Evolutionary conservation across 805 yeast genomes (phyloP).

Genomic region (Clavispora vitiphila): DNA sequence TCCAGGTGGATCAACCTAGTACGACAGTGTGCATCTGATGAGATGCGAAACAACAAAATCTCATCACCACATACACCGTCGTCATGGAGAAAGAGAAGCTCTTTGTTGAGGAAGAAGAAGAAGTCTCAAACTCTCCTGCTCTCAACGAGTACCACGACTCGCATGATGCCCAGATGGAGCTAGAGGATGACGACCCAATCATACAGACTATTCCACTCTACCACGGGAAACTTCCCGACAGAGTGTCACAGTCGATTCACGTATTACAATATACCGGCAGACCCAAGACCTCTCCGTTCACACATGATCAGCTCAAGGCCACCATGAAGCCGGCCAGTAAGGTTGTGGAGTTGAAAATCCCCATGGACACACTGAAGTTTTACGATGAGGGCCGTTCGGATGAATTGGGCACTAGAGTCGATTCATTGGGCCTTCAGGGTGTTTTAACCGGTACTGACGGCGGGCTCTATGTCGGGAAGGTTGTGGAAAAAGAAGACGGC

Average conservation of each 20-base stretch:
- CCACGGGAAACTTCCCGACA: constrained; percentile 21
- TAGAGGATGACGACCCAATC: constrained; percentile 31
- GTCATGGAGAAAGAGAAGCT: constrained; percentile 10
- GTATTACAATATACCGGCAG: constrained; percentile 44
- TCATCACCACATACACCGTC: background rate
- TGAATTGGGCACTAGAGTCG: constrained; percentile 57
- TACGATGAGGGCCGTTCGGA: constrained; percentile 61
- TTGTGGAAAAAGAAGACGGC: constrained; percentile 17
- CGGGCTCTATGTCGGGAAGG: constrained; percentile 32
- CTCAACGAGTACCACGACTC: constrained; percentile 2
- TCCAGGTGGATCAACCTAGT: background rate
- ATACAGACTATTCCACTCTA: constrained; percentile 35
- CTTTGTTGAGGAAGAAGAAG: constrained; percentile 16
- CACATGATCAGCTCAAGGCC: constrained; percentile 32
- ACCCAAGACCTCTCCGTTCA: constrained; percentile 37
- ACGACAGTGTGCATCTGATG: background rate
- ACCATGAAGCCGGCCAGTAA: constrained; percentile 59
- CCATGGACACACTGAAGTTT: constrained; percentile 62
- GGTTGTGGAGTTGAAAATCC: constrained; percentile 69
- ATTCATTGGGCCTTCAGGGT: constrained; percentile 64
- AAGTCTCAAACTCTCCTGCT: constrained; percentile 5
- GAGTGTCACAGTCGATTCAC: constrained; percentile 27
- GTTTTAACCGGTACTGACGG: constrained; percentile 55
- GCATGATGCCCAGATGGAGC: background rate
- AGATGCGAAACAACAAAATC: background rate